These are phyloP conservation scores for Kitagawia praeruptora DNA, from an alignment of 129 eudicot species.

Conservation along the genomic window DNA sequence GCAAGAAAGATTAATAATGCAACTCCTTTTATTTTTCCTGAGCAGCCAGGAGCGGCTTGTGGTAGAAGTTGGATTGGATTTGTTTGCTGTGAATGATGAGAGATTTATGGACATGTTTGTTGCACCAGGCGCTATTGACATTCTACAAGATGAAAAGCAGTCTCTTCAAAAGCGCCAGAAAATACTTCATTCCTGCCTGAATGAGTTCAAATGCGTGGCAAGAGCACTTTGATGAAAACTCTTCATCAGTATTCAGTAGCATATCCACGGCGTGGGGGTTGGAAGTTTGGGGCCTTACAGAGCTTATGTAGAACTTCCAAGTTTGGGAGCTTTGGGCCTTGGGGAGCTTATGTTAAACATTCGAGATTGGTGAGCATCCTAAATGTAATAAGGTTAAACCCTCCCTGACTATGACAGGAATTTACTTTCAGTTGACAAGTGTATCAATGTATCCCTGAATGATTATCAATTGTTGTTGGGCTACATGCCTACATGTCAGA, in stretches of 20 bases:
- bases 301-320: neutral
- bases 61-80: constrained; percentile 69
- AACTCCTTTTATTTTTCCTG: neutral
- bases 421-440: neutral
- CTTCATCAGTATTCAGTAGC: neutral
- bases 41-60: constrained; percentile 67
- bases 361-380: neutral
- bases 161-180: constrained; percentile 79
- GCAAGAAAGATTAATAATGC: neutral
- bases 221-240: constrained; percentile 41
- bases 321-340: neutral
- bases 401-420: neutral
- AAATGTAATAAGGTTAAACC: neutral
- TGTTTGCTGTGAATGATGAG: constrained; percentile 73
- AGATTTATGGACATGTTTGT: constrained; percentile 90
- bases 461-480: neutral
- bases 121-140: constrained; percentile 73
- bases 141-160: constrained; percentile 47
- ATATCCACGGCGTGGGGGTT: neutral
- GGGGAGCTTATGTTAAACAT: constrained; percentile 1
- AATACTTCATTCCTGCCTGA: constrained; percentile 68
- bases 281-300: neutral
- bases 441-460: neutral
- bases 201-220: constrained; percentile 73
- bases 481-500: too few species aligned